Evolutionary conservation across 148 eudicot genomes (phyloP), one percentile per base, ranked within the genome.

Genomic region (Camellia lanceoleosa): DNA sequence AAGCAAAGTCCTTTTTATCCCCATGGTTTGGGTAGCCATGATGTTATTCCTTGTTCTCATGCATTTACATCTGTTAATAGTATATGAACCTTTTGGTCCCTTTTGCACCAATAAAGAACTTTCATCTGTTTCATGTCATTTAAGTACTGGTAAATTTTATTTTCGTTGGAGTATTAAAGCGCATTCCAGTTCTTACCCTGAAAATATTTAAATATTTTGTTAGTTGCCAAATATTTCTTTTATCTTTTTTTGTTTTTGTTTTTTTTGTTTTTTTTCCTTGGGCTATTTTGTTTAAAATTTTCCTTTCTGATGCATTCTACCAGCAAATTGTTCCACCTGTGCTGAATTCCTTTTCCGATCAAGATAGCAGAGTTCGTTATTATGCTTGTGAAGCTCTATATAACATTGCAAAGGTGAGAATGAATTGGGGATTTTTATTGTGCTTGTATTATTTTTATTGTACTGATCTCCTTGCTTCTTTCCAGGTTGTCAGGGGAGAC

Each of bases 331-430:
- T 96, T 51, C 99, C 94, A 7, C 99, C 99, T 10, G 99, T 96
- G 85, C 92, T 96, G 67, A 79, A 85, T 79, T 92, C 97, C 73
- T 94, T 96, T 79, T 77, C 90, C 55, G 98, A 96, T 76, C 95
- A 94, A 90, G 99, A 96, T 87, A 88, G 95, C 81, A 91, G 99
- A 89, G 99, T 96, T 82, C 97, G 99, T 60, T 96, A 96, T 83
- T 96, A 96, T 86, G 99, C 99, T 64, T 96, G 99, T 83, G 99
- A 96, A 86, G 99, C 99, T 73, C 84, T 96, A 73, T 96, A 96
- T 78, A 96, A 94, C 80, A 96, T 96, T 84, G 99, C 99, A 73
- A 93, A 96, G 99, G 99, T 91, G 87, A 78, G 86, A 64, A 18
- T 59, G 72, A 42, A 73, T n/a, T 73, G 62, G 12, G 52, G 52